Evolutionary conservation across 2,329 filamentous ascomycete genomes (phyloP).

Genomic region (Cytospora mali): DNA sequence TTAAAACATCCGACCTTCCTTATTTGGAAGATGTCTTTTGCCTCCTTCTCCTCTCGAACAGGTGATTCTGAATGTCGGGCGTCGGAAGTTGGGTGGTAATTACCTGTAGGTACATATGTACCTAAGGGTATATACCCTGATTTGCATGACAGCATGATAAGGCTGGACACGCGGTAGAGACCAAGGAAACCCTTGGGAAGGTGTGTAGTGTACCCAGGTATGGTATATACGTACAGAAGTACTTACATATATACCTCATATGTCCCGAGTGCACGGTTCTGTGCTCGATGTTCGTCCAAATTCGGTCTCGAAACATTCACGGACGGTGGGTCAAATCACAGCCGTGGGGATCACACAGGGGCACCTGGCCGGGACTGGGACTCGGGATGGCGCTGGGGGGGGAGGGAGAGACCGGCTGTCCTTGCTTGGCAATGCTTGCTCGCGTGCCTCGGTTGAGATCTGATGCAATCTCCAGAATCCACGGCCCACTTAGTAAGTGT

Average conservation of each 20-base stretch:
- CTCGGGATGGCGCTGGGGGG: too few species aligned
- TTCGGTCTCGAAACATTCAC: neutral
- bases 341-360: too few species aligned
- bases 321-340: neutral
- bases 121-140: neutral
- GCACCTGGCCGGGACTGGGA: too few species aligned
- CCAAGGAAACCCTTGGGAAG: too few species aligned
- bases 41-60: neutral
- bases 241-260: neutral
- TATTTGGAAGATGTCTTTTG: neutral
- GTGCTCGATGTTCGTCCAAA: too few species aligned
- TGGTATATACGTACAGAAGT: too few species aligned
- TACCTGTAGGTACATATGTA: too few species aligned
- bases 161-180: too few species aligned
- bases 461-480: neutral
- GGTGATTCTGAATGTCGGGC: neutral
- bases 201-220: too few species aligned
- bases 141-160: neutral
- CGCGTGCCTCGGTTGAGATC: neutral
- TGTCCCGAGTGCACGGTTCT: neutral
- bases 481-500: neutral
- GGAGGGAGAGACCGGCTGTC: too few species aligned
- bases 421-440: too few species aligned
- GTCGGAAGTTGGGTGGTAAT: neutral
- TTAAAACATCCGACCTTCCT: slow-evolving; percentile 18